Evolutionary conservation across 495 filamentous ascomycete genomes (phyloP).

Genomic region (Halenospora varia): DNA sequence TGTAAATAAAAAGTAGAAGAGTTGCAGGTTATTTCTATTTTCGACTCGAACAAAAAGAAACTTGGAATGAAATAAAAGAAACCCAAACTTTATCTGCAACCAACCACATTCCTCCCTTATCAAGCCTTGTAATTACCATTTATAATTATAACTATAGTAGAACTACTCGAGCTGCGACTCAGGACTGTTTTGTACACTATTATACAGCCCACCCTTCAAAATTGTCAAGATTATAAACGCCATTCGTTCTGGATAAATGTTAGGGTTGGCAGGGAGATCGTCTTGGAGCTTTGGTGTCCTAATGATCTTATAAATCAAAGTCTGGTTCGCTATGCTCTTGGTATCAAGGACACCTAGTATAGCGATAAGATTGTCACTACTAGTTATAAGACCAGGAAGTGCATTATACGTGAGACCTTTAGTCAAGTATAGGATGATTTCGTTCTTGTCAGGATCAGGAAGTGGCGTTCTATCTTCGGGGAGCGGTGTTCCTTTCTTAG

Average conservation of each 20-base stretch:
- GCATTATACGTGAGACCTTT: conserved; percentile 7
- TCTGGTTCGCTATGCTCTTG: not conserved
- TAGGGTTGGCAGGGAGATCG: not conserved
- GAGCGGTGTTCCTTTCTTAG: conserved; percentile 4
- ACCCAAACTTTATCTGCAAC: not conserved
- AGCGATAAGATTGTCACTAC: not conserved
- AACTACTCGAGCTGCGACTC: not conserved
- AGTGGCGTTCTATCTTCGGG: no score
- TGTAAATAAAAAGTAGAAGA: not conserved
- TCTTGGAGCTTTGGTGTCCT: not conserved
- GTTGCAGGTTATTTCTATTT: not conserved
- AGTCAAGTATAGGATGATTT: conserved; percentile 7
- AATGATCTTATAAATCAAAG: conserved; percentile 10
- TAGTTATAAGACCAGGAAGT: conserved; percentile 1
- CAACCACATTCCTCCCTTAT: not conserved
- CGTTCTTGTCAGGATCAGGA: not conserved
- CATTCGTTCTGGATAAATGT: conserved; percentile 2
- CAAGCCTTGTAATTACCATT: not conserved
- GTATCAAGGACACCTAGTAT: conserved; percentile 6
- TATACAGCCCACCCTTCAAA: not conserved
- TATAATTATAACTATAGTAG: not conserved
- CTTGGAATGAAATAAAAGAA: not conserved
- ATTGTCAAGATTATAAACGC: not conserved
- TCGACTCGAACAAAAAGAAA: not conserved
- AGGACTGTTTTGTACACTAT: not conserved